Base-by-base conservation (phyloP, 805 yeast species). In the Candida maris region DNA sequence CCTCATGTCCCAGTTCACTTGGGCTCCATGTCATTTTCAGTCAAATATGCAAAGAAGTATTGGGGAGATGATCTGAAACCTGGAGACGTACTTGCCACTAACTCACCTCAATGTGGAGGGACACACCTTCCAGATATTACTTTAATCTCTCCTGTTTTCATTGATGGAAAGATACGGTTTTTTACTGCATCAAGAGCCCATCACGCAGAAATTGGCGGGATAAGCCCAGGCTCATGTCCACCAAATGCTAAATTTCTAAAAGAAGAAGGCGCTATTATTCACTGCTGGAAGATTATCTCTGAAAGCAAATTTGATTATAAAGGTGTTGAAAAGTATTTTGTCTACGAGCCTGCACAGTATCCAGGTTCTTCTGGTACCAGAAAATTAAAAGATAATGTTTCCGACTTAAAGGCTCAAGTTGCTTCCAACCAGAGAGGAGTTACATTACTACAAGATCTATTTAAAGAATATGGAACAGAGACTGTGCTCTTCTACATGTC, bases 181-280 rank as follows among this genome's bases (percentile, higher is more conserved):
- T 73, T 74, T 61, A 70, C 73, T 13, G 81, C 80, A 4, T 67
- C 79, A 3, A 59, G 81, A 41, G 80, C 78, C 4, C 81, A 75
- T 54, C 81, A 75, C 54, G 75, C 81, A 18, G 81, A 75, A 44
- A 75, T 75, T 44, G 81, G 81, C 29, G 75, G 77, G 13, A 69
- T 75, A 34, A 62, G 75, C 30, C 76, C 79, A 6, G 79, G 79
- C 3, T 67, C 75, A 2, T 73, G 71, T 67, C 73, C 78, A 17
- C 71, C 80, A 3, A 61, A 72, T 48, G 75, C 80, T n/a, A 71
- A 69, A 46, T 65, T 69, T 25, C 62, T 75, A 29, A 68, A 56
- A 41, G 75, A 74, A 42, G 81, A 75, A 54, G 81, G 80, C 38
- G 79, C 74, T 4, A 66, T 73, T 17, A 72, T 75, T 32, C 67